Base-by-base conservation (phyloP, 441 rosid genomes). In the Euphorbia corollata region DNA sequence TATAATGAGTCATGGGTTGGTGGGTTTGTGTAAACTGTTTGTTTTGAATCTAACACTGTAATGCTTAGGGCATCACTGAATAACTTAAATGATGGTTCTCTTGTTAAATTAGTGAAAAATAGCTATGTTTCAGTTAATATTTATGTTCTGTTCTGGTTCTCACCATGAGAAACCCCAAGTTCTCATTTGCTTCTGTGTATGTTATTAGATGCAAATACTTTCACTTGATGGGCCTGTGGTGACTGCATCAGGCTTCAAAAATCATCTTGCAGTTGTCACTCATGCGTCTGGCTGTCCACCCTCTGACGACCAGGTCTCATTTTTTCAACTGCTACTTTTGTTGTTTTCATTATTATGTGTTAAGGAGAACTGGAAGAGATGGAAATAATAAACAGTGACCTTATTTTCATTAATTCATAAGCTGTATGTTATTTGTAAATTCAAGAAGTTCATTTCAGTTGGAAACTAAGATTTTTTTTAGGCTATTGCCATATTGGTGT, bases 211-310 rank as follows among this genome's bases (percentile, higher is more conserved):
- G 73, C 89, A 89, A 72, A 75, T 91, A 72, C 71, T 93, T 38
- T 91, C 96, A 64, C 87, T 93, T 77, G 87, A 85, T 60, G 99
- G 99, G 38, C 96, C 92, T 2, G 87, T 83, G 41, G 95, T 89
- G 73, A 84, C 95, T 62, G 87, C 97, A 68, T 82, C 90, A 65
- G 99, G 95, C 76, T 87, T 83, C 77, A 81, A 71, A 68, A 83
- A 93, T 81, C 85, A 80, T 68, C 91, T 93, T 75, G 96, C 90
- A n/a, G 82, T 93, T 67, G 91, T 91, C 55, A 83, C 76, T 73
- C 97, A 87, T 84, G 87, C 77, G 74, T 82, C 96, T 65, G 90
- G 86, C 70, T 82, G 90, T 73, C 92, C 88, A 73, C 84, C 94
- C 51, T 85, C 97, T 59, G 80, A 79, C 78, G 95, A 89, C 78